These are phyloP conservation scores for Bullera alba DNA, from an alignment of 768 basidiomycete species.

Conservation along the genomic window DNA sequence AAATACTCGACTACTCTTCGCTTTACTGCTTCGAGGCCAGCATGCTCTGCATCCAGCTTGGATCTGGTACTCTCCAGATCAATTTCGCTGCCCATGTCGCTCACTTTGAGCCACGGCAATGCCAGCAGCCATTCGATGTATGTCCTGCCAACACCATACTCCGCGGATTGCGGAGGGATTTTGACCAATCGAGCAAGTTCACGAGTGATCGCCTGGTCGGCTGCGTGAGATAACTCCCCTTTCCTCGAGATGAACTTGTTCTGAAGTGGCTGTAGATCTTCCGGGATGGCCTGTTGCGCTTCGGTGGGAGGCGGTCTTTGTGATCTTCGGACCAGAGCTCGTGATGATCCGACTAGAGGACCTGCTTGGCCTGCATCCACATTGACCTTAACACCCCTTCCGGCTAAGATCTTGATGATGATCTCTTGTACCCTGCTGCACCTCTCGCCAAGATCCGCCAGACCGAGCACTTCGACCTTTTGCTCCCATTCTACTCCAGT, in stretches of 20 bases:
- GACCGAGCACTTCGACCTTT: conserved; percentile 31
- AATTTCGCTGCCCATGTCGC: conserved; percentile 14
- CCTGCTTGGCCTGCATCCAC: too few species aligned
- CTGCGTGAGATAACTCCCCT: conserved; percentile 19
- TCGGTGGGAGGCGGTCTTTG: not conserved
- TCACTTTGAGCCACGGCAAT: conserved; percentile 61
- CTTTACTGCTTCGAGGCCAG: conserved; percentile 87
- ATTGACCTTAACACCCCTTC: not conserved
- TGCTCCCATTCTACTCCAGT: conserved; percentile 28
- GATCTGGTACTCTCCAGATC: conserved; percentile 56
- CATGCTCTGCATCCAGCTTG: conserved; percentile 84
- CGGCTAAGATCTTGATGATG: conserved; percentile 6
- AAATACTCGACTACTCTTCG: conserved; percentile 84
- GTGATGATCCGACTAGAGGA: not conserved
- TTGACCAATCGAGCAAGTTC: conserved; percentile 79
- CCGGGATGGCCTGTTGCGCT: conserved; percentile 22
- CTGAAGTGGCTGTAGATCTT: conserved; percentile 44
- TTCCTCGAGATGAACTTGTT: conserved; percentile 5
- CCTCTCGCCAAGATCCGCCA: conserved; percentile 22
- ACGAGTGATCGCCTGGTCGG: conserved; percentile 56
- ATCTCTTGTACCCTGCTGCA: conserved; percentile 19
- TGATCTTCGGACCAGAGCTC: not conserved
- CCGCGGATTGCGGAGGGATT: conserved; percentile 83
- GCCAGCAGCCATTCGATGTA: conserved; percentile 85
- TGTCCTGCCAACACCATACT: conserved; percentile 65